phyloP scores from a whole-genome alignment of 2,329 filamentous ascomycete genomes.

The Hypomyces rosellus region DNA sequence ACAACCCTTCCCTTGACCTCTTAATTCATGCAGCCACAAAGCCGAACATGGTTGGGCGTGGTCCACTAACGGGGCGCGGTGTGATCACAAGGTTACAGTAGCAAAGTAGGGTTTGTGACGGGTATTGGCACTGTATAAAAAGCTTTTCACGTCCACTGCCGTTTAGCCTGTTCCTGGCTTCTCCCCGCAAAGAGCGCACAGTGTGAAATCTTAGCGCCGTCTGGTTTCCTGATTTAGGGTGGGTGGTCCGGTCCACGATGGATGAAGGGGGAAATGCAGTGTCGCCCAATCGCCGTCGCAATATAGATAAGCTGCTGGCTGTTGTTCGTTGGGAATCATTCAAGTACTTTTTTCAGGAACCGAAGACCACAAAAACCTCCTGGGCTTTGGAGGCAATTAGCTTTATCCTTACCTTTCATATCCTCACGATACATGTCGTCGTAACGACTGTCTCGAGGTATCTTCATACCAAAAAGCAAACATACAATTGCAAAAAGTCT shows the following conservation, averaged over 20 bases:
- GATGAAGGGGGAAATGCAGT: neutral
- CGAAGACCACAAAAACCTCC: no score
- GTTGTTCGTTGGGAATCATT: no score
- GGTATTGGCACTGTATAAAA: neutral
- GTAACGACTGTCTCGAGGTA: neutral
- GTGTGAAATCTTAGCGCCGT: no score
- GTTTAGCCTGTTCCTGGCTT: no score
- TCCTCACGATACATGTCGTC: neutral
- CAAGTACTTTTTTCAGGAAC: no score
- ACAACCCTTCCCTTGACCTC: neutral
- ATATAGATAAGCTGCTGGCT: neutral
- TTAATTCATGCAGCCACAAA: neutral
- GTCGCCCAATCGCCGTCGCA: neutral
- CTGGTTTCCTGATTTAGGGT: no score
- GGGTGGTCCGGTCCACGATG: no score
- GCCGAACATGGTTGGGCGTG: neutral
- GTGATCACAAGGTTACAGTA: conserved; percentile 8
- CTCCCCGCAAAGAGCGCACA: no score
- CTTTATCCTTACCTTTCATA: neutral
- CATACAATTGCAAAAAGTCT: neutral
- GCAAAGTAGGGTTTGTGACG: no score
- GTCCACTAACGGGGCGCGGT: conserved; percentile 6
- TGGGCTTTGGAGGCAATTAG: neutral
- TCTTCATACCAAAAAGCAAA: conserved; percentile 4
- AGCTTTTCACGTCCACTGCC: neutral